These are phyloP conservation scores for Fabrea salina DNA, from an alignment of 169 alveolate genomes.

Conservation along the genomic window DNA sequence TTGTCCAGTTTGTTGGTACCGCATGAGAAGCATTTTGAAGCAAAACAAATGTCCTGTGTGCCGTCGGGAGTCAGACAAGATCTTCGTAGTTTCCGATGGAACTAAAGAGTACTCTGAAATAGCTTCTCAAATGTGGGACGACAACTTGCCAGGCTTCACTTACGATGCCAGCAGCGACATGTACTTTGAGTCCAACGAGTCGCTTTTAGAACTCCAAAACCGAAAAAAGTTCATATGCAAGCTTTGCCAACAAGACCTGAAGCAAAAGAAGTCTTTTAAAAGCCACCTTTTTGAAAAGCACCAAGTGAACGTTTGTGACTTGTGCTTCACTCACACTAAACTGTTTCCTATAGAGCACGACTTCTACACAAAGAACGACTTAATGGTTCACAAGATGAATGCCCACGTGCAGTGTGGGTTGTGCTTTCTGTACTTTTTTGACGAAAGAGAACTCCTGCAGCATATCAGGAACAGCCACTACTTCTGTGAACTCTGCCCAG, in stretches of 20 bases:
- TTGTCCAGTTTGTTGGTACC: conserved; percentile 12
- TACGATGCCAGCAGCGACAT: not conserved
- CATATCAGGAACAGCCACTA: conserved; percentile 3
- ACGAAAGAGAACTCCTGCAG: not conserved
- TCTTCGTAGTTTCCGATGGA: not conserved
- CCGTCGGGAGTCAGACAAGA: not conserved
- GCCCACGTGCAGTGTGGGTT: conserved; percentile 5
- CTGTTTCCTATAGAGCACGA: conserved; percentile 19
- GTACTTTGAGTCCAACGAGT: not conserved
- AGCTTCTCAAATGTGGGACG: no score
- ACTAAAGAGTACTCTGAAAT: not conserved
- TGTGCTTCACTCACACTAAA: not conserved
- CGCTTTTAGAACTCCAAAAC: not conserved
- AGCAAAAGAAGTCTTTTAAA: not conserved
- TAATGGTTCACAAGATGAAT: not conserved
- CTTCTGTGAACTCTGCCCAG: conserved; percentile 18
- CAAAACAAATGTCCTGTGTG: conserved; percentile 20
- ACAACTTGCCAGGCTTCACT: not conserved
- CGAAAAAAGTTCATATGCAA: not conserved
- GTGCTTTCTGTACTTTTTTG: not conserved
- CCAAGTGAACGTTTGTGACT: not conserved
- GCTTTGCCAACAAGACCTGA: not conserved
- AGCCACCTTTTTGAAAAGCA: not conserved
- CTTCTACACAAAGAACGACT: not conserved
- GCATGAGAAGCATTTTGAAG: not conserved